These are phyloP conservation scores for Parmales sp. DNA, from an alignment of 108 stramenopile species.

Conservation along the genomic window DNA sequence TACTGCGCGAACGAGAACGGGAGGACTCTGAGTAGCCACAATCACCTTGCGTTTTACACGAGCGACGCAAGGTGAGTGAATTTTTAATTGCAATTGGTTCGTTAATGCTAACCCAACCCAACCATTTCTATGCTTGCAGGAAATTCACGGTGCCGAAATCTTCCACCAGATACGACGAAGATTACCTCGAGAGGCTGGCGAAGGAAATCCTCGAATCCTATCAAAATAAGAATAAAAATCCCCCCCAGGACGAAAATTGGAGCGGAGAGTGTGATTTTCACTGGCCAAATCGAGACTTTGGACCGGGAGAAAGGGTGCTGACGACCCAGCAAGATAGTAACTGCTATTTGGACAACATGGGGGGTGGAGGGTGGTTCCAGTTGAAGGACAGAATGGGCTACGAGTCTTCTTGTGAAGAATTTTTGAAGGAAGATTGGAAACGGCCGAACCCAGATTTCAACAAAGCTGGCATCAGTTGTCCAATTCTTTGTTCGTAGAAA, in stretches of 20 bases:
- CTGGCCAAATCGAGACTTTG: background rate
- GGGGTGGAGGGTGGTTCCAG: background rate
- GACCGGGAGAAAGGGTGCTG: background rate
- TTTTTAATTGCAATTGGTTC: no score
- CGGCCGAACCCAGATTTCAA: no score
- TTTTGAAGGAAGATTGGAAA: no score
- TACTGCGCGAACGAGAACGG: slow-evolving; percentile 1
- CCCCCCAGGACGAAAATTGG: background rate
- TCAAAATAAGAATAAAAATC: background rate
- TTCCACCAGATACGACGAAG: background rate
- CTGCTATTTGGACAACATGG: background rate
- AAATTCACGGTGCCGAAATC: background rate
- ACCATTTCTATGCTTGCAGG: no score
- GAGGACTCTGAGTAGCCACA: background rate
- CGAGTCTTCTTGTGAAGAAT: background rate
- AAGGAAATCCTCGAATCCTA: background rate
- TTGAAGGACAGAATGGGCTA: background rate
- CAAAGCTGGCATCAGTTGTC: no score
- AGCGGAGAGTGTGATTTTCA: background rate
- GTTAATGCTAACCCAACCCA: no score
- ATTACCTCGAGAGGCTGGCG: background rate
- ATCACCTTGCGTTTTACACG: background rate
- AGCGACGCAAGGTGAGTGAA: background rate
- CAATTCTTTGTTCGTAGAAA: no score
- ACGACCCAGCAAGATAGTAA: background rate